phyloP scores from a whole-genome alignment of 768 basidiomycete genomes.

The Kwoniella bestiolae region DNA sequence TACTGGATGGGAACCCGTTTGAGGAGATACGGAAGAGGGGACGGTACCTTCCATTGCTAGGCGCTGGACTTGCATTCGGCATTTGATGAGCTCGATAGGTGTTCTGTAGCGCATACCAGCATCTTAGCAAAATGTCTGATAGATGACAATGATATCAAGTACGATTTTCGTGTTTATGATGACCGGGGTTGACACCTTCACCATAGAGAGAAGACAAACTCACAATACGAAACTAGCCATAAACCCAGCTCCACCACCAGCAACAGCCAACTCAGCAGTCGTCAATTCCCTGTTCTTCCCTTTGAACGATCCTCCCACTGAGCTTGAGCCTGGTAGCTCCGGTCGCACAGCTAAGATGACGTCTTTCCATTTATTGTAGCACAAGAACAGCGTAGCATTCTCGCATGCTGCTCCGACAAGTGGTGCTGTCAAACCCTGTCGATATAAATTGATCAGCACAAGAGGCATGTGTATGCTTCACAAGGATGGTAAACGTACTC shows the following conservation, averaged over 20 bases:
- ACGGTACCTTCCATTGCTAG: conserved; percentile 61
- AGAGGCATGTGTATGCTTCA: no score
- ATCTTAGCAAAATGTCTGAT: no score
- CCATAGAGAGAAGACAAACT: conserved; percentile 53
- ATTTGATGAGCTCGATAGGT: conserved; percentile 92
- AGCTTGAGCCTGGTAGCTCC: conserved; percentile 5
- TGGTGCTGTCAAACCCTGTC: conserved; percentile 87
- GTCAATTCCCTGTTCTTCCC: conserved; percentile 49
- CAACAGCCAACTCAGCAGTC: conserved; percentile 69
- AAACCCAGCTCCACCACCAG: conserved; percentile 85
- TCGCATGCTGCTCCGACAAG: conserved; percentile 90
- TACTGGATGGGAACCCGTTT: conserved; percentile 27
- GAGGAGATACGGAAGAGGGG: conserved; percentile 14
- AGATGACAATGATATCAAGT: no score
- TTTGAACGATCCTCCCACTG: conserved; percentile 41
- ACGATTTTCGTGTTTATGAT: no score
- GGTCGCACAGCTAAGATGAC: conserved; percentile 47
- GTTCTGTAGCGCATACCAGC: conserved; percentile 64
- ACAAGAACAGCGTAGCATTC: conserved; percentile 83
- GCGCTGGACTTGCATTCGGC: conserved; percentile 97
- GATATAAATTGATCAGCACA: no score
- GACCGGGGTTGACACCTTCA: no score
- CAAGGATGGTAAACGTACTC: conserved; percentile 69
- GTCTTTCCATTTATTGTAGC: conserved; percentile 71
- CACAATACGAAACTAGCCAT: conserved; percentile 85